A percentile compares a stretch with the other conserved stretches of the same genome.
Conservation (phyloP, 2,329 filamentous ascomycete species). For the Penicillium fuscoglaucum region DNA sequence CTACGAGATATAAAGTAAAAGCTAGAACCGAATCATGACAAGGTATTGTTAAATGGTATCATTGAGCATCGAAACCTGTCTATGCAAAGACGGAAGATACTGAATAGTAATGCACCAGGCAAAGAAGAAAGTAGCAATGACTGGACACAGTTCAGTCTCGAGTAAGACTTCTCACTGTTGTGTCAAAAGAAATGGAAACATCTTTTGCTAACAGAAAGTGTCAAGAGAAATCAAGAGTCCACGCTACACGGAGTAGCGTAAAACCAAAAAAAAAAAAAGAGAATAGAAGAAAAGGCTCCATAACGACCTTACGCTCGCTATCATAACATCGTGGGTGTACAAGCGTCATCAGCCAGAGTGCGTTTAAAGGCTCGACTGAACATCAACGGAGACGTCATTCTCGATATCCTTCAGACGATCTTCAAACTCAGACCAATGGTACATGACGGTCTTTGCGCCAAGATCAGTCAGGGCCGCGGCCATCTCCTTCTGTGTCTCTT, state of each 20-base stretch:
- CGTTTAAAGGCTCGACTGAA: slow-evolving; percentile 22
- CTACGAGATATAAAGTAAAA: neutral
- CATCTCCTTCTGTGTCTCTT: slow-evolving; percentile 65
- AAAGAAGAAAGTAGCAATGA: slow-evolving; percentile 1
- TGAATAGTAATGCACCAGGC: slow-evolving; percentile 14
- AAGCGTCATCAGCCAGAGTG: neutral
- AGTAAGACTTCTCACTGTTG: neutral
- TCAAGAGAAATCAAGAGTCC: slow-evolving; percentile 1
- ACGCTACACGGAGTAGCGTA: neutral
- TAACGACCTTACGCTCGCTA: slow-evolving; percentile 33
- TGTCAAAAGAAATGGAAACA: neutral
- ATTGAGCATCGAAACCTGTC: slow-evolving; percentile 14
- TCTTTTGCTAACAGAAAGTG: neutral
- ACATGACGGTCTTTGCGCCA: slow-evolving; percentile 63
- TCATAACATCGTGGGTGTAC: slow-evolving; percentile 34
- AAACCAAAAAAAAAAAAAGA: neutral
- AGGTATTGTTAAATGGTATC: slow-evolving; percentile 9
- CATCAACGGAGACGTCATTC: slow-evolving; percentile 16
- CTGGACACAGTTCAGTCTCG: neutral
- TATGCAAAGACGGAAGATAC: slow-evolving; percentile 11
- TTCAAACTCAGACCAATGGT: slow-evolving; percentile 49
- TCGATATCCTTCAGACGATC: slow-evolving; percentile 47
- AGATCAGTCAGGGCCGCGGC: slow-evolving; percentile 59
- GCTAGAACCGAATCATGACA: neutral
- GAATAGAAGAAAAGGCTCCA: slow-evolving; percentile 19